Evolutionary conservation across 2,329 filamentous ascomycete species (phyloP), one percentile per base, ranked within the genome.

Genomic region (Apiospora malaysiana): DNA sequence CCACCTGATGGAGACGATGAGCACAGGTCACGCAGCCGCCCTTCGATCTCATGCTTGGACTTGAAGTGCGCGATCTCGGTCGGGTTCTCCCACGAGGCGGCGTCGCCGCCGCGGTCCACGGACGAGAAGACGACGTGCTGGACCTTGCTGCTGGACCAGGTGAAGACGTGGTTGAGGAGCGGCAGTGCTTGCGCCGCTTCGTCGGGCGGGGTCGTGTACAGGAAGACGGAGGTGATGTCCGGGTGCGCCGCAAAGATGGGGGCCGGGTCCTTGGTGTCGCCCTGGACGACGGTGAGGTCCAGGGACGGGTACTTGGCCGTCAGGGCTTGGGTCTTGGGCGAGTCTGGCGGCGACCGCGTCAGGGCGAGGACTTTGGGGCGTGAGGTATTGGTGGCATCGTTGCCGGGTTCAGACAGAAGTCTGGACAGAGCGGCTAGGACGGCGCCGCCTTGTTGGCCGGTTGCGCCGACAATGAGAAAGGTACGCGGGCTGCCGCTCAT

Each of bases 91-190:
- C 84, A 82, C 68, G 83, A 85, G 47, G 83, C 83, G 3, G 80
- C 79, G 49, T 87, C 85, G 42, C 89, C 89, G 40, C 89, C 89
- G n/a, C 90, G 88, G 71, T 92, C 90, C 16, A 91, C 88, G 49
- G 86, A 89, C 1, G 85, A 87, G 78, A 91, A 92, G 59, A 92
- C 85, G 73, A 92, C 89, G 75, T 88, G 86, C 45, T 84, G 81
- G 42, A 90, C 84, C 18, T n/a, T 37, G 51, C 27, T 63, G 5
- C 82, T 9, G 47, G 87, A 77, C 18, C 82, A 75, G 21, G 75
- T 75, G 51, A 77, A 73, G 23, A 81, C 78, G 6, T 78, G 76
- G 69, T 82, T 79, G 69, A 83, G 77, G 23, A 84, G 74, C 2
- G 78, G 74, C 43, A 75, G 77, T 2, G 78, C 82, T 71, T 83